Evolutionary conservation across 2,329 filamentous ascomycete genomes (phyloP).

Genomic region (Neoscytalidium dimidiatum): DNA sequence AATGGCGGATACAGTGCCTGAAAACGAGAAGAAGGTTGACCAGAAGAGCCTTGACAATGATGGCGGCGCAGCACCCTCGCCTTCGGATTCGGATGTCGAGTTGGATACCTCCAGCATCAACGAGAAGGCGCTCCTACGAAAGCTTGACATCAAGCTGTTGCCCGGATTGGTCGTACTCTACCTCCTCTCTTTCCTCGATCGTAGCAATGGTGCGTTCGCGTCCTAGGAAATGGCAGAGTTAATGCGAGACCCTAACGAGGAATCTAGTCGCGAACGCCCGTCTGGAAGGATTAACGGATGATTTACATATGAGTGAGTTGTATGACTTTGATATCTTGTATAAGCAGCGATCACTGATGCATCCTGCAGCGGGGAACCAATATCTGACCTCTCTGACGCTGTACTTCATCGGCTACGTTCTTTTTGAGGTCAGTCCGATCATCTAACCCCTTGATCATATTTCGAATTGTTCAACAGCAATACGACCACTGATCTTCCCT

Average conservation of each 20-base stretch:
- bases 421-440: conserved; percentile 41
- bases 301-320: conserved; percentile 32
- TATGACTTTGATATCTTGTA: neutral
- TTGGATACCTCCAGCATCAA: conserved; percentile 43
- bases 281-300: conserved; percentile 37
- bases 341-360: conserved; percentile 23
- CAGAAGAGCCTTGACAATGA: neutral
- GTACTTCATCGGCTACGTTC: conserved; percentile 60
- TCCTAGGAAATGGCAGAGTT: neutral
- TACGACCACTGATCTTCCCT: too few species aligned
- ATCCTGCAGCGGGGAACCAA: conserved; percentile 40
- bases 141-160: conserved; percentile 48
- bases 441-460: neutral
- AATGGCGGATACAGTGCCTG: neutral
- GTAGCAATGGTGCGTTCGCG: conserved; percentile 33
- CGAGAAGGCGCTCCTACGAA: conserved; percentile 61
- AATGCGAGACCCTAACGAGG: neutral
- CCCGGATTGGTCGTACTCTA: conserved; percentile 47
- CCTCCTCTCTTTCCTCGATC: conserved; percentile 40
- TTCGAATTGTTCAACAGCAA: too few species aligned
- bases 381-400: conserved; percentile 67
- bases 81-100: conserved; percentile 6
- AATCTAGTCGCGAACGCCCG: conserved; percentile 47
- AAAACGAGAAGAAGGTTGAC: conserved; percentile 4
- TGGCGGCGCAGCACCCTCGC: neutral